phyloP scores from a whole-genome alignment of 306 rosid species.

The Lithocarpus polystachyus region DNA sequence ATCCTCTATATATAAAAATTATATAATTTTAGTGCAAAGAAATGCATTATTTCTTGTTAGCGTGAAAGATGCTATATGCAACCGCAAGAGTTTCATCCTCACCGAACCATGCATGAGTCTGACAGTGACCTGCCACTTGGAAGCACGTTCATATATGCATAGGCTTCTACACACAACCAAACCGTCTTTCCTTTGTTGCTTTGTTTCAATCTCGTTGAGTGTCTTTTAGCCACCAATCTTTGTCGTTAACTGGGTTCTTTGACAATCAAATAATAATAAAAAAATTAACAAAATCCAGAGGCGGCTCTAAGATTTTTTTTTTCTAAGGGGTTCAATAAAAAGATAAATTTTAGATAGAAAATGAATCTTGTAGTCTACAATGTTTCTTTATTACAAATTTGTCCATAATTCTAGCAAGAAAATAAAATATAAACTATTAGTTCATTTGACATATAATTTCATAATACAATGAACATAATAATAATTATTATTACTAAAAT shows the following conservation, averaged over 20 bases:
- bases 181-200: neutral
- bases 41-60: neutral
- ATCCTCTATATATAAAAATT: neutral
- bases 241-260: neutral
- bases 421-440: too few relatives aligned
- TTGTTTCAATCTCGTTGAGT: neutral
- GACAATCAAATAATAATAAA: neutral
- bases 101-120: neutral
- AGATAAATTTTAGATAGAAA: too few relatives aligned
- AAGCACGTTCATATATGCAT: neutral
- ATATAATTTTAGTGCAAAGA: neutral
- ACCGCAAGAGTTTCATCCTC: neutral
- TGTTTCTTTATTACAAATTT: too few relatives aligned
- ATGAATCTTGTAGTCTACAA: too few relatives aligned
- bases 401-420: too few relatives aligned
- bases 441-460: too few relatives aligned
- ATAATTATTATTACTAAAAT: too few relatives aligned
- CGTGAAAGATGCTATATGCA: neutral
- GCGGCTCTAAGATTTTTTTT: too few relatives aligned
- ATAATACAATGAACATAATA: too few relatives aligned
- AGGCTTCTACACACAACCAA: neutral
- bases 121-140: constrained; percentile 1
- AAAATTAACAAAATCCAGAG: too few relatives aligned
- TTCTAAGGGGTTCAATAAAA: too few relatives aligned
- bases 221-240: neutral